Evolutionary conservation across 148 eudicot genomes (phyloP), one percentile per base, ranked within the genome.

Genomic region (Cornus kousa): DNA sequence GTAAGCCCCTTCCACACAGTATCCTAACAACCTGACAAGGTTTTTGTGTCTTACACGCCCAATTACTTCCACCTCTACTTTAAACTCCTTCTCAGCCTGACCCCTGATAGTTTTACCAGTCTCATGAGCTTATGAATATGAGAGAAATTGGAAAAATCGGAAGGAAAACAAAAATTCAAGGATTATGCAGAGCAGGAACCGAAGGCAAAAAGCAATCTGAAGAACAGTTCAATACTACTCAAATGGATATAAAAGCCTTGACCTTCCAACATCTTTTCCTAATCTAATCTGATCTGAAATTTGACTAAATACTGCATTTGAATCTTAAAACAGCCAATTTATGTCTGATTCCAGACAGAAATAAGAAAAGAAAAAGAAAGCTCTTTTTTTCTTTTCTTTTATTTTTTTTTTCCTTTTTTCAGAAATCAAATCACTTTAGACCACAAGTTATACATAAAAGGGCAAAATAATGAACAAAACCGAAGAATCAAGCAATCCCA

Each of bases 41-140:
- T 93, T 93, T 81, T 96, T 96, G 86, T 96, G 99, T 72, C 95
- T 87, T 11, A 93, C 99, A 70, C 98, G 98, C 83, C 99, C 99
- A 77, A 96, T 93, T 74, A 89, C 98, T 68, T 93, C 98, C 50
- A 96, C 97, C 85, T 96, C 99, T 69, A 93, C 99, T 80, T 90
- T 92, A 71, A 96, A 96, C 79, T 96, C 99, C 82, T 85, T 96
- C 83, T 96, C 98, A 8, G 99, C 99, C 78, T 96, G 99, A 68
- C 98, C 99, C 91, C 99, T 96, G 87, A 77, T 24, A 86, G 72
- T 67, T 77, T n/a, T 23, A 67, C 67, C 66, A 78, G 39, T 79
- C 23, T 35, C 24, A 72, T 74, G 28, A 89, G 82, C 31, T 77
- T 37, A 72, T n/a, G 77, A 65, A 79, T 75, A 50, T 7, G 48